Base-by-base conservation (phyloP, 441 rosid genomes). In the Brassica balearica region DNA sequence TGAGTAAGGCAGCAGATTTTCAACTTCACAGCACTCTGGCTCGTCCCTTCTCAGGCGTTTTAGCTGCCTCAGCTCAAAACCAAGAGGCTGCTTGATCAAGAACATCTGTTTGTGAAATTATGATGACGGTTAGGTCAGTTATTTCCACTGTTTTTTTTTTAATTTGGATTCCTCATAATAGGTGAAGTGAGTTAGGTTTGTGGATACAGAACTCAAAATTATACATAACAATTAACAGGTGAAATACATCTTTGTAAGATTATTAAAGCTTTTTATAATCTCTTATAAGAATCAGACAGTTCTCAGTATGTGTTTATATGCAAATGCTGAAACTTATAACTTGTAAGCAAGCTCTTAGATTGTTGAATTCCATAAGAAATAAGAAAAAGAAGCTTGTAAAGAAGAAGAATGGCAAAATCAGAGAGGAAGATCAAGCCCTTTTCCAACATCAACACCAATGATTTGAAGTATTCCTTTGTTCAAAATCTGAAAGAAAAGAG, bases 351-450 rank as follows among this genome's bases (percentile, higher is more conserved):
- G 67, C 67, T 62, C 11, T 62, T 6, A 6, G 20, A 27, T n/a
- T 34, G 64, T 62, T 22, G 27, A 8, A 23, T 77, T 41, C 27
- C 48, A 19, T 25, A 36, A 36, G 61, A 64, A 9, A 22, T 5
- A 53, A 56, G 72, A 53, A 58, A 61, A 43, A 20, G 68, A 34
- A 8, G 64, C 2, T 75, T 17, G 46, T 25, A 29, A 15, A 15
- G 17, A 29, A 29, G 34, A 29, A 29, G 72, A 75, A 67, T 43
- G 55, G 38, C 48, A 46, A 20, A 58, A 66, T 90, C 84, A 94
- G 2, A 94, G 92, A 86, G 95, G 97, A 75, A 92, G 69, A 82
- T 94, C 82, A 65, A 94, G 95, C 15, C 98, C 97, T 81, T 90
- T 91, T 7, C 97, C 97, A 69, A 91, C 58, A 0, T 94, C 94